A percentile compares a stretch with the other conserved stretches of the same genome.
phyloP scores from a whole-genome alignment of 169 alveolate genomes.

The Eimeria falciformis region DNA sequence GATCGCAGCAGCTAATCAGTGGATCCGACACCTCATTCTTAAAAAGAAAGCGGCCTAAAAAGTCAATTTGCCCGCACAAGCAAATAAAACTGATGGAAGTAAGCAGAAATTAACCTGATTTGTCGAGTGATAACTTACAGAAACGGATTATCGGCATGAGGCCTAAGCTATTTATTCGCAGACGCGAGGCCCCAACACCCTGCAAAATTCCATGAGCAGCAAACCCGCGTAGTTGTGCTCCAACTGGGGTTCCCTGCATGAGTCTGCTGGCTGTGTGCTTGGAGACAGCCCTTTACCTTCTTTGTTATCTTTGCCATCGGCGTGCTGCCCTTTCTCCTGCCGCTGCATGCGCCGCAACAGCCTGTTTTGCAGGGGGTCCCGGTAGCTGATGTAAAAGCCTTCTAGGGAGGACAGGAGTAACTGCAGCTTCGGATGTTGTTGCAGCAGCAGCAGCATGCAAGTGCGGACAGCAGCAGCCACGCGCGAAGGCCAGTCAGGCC shows the following conservation, averaged over 20 bases:
- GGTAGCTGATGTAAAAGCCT: constrained; percentile 33
- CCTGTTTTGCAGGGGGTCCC: constrained; percentile 20
- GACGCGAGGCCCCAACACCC: constrained; percentile 40
- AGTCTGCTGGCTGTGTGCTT: neutral
- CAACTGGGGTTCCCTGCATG: neutral
- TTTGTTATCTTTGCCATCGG: neutral
- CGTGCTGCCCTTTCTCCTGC: neutral
- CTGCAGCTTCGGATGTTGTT: constrained; percentile 79
- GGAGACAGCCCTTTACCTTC: neutral
- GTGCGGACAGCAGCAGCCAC: constrained; percentile 60
- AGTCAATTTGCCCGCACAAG: no score
- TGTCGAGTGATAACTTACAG: no score
- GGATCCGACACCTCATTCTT: no score
- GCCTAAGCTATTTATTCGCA: neutral
- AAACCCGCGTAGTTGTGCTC: constrained; percentile 37
- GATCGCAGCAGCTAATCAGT: no score
- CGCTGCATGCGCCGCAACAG: constrained; percentile 32
- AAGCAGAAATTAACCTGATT: no score
- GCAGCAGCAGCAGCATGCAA: constrained; percentile 65
- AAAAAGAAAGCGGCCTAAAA: no score
- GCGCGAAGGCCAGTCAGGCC: constrained; percentile 73
- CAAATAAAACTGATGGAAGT: no score
- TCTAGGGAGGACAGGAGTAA: constrained; percentile 69
- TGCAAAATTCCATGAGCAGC: constrained; percentile 57
- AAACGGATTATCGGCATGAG: no score